phyloP scores from a whole-genome alignment of 345 rosid species.

The Clausena lansium region DNA sequence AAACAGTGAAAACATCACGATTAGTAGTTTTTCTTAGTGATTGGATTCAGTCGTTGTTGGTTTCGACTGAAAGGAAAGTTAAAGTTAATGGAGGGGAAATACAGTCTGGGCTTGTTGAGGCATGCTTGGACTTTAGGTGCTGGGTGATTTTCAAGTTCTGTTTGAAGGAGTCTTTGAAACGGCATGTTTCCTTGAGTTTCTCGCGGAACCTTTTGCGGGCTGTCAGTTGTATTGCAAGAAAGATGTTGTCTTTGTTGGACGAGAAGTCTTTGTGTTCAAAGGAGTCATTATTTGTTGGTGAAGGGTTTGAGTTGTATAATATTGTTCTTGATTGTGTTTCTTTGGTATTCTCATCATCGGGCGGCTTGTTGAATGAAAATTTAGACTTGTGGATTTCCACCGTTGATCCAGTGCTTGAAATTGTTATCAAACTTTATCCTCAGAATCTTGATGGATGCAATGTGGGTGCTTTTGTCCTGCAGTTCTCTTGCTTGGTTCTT shows the following conservation, averaged over 20 bases:
- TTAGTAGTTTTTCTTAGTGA: conserved; percentile 62
- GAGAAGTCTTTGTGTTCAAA: conserved; percentile 19
- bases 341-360: conserved; percentile 54
- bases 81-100: conserved; percentile 21
- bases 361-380: conserved; percentile 60
- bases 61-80: conserved; percentile 43
- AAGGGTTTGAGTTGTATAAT: conserved; percentile 45
- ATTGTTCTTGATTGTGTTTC: conserved; percentile 58
- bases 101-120: conserved; percentile 19
- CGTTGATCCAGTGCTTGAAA: conserved; percentile 46
- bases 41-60: conserved; percentile 71
- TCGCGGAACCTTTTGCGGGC: conserved; percentile 58
- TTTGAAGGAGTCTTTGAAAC: conserved; percentile 53
- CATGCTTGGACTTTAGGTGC: conserved; percentile 68
- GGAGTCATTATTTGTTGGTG: conserved; percentile 29
- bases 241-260: conserved; percentile 34
- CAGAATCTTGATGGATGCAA: conserved; percentile 38
- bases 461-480: conserved; percentile 42
- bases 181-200: conserved; percentile 54
- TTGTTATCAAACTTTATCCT: conserved; percentile 39
- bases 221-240: conserved; percentile 40
- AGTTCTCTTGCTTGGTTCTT: conserved; percentile 60
- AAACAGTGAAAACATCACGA: conserved; percentile 58
- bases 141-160: conserved; percentile 80
- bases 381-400: conserved; percentile 71